These are phyloP conservation scores for Cephaloascus fragrans DNA, from an alignment of 805 yeast species.

Conservation along the genomic window DNA sequence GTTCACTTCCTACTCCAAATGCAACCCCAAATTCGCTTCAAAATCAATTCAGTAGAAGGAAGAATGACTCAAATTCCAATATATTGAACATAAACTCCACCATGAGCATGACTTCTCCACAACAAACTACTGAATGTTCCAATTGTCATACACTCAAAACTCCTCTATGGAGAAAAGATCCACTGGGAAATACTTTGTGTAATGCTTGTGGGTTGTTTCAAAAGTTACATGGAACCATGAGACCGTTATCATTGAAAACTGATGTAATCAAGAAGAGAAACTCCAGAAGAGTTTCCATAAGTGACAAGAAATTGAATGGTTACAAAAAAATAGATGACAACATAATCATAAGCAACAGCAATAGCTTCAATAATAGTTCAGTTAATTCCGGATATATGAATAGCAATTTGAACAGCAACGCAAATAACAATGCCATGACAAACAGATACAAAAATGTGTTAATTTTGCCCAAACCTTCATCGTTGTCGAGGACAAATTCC, in stretches of 20 bases:
- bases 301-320: neutral
- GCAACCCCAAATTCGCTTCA: neutral
- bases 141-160: slow-evolving; percentile 54
- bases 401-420: neutral
- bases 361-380: neutral
- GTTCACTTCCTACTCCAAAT: neutral
- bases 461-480: slow-evolving; percentile 16
- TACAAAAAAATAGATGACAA: neutral
- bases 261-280: slow-evolving; percentile 50
- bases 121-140: slow-evolving; percentile 31
- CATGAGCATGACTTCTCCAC: neutral
- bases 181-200: slow-evolving; percentile 49
- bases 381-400: too few relatives aligned
- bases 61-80: neutral
- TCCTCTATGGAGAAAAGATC: slow-evolving; percentile 54
- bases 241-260: slow-evolving; percentile 48
- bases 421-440: neutral
- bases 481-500: neutral
- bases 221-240: slow-evolving; percentile 51
- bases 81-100: neutral
- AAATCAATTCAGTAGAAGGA: neutral
- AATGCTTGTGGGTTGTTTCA: slow-evolving; percentile 57
- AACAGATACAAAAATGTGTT: slow-evolving; percentile 16
- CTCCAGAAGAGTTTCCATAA: slow-evolving; percentile 20
- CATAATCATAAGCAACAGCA: neutral